Base-by-base conservation (phyloP, 83 land plant genomes). In the Thuja plicata region DNA sequence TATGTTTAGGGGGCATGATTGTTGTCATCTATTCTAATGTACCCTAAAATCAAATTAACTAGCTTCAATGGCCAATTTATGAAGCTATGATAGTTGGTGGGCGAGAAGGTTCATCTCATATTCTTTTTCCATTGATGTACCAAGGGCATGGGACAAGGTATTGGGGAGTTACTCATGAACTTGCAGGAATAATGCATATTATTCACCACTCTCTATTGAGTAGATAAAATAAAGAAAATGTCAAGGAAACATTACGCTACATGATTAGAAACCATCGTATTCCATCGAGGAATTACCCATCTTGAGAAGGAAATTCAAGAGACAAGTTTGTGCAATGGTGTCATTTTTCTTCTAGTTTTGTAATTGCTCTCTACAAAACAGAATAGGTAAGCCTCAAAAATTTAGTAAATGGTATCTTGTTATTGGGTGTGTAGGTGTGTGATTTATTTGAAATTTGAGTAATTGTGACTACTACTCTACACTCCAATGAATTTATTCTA, bases 91-190 rank as follows among this genome's bases (percentile, higher is more conserved):
- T 97, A 32, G 97, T 96, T 13, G 95, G 95, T 1, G 97, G 99
- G 35, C 88, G 97, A 60, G 91, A 93, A 27, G 93, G 93, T 27
- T 92, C 95, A 38, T 88, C 95, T 1, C 90, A 90, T 17, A 40
- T 87, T 4, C 71, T 54, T 21, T 94, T 95, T 84, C 99, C 99
- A 10, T 81, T 97, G 17, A 96, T 97, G 99, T 97, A 93, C 82
- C 86, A 93, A 27, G 95, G 95, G 97, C 92, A 94, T 85, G 95
- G 96, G 19, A 94, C 92, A 8, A 86, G 94, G 80, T 96, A 94
- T 62, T 94, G 95, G 99, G 99, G 99, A 19, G 99, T 96, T 16
- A 92, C 97, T 12, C 95, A 96, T 90, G 99, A 97, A 1, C 91
- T 97, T n/a, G 96, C 97, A 6, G 98, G 98, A 32, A 94, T 97